Percentiles rank a stretch among this genome's conserved stretches.
These are phyloP conservation scores for Candolleomyces eurysporus DNA, from an alignment of 768 basidiomycete genomes.

Conservation along the genomic window DNA sequence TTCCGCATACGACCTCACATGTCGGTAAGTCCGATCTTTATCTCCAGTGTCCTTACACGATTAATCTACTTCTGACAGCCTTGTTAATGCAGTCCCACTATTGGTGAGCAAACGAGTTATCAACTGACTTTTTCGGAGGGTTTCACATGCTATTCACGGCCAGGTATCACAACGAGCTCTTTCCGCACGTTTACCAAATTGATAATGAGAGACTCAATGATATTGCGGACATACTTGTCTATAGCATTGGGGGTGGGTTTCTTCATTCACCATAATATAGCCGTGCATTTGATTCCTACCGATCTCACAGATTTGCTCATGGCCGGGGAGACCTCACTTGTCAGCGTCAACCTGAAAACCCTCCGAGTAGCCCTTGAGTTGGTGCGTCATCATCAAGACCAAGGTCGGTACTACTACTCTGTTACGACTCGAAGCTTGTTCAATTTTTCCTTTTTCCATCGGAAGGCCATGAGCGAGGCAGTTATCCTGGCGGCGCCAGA, in stretches of 20 bases:
- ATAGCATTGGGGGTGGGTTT: not conserved
- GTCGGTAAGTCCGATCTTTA: not conserved
- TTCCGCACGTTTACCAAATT: not conserved
- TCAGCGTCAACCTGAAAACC: not conserved
- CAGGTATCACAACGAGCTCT: constrained; percentile 4
- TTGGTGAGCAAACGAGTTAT: not conserved
- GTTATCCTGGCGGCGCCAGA: too few species aligned
- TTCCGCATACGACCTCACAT: not conserved
- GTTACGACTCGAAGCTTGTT: not conserved
- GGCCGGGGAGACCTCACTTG: not conserved
- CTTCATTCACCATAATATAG: not conserved
- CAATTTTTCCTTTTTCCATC: not conserved
- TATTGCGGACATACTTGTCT: not conserved
- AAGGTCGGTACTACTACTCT: not conserved
- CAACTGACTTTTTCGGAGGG: not conserved
- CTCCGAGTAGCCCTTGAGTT: not conserved
- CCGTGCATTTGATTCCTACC: not conserved
- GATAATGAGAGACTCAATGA: not conserved
- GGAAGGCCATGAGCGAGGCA: not conserved
- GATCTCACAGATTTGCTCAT: not conserved
- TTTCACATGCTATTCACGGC: not conserved
- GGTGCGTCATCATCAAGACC: not conserved
- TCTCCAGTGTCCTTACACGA: not conserved
- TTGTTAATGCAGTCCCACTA: not conserved
- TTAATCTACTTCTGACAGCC: not conserved